Base-by-base conservation (phyloP, 139 green algal species). In the Asterochloris erici region DNA sequence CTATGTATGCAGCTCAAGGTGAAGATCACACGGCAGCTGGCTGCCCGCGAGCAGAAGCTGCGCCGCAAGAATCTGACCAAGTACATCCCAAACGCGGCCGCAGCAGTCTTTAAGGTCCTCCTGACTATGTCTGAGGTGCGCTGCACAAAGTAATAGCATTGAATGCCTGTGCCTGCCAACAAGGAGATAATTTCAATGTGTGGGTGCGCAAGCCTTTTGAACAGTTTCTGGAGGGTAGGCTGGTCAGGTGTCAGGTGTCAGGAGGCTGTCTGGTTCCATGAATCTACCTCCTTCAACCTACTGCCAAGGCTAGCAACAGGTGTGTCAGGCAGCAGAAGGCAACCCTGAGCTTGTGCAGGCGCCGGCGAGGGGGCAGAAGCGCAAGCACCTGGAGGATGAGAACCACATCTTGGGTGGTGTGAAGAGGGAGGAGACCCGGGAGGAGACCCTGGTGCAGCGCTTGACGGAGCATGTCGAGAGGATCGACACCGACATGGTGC, bases 71-170 rank as follows among this genome's bases (percentile, higher is more conserved):
- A 96, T 83, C 86, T 99, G 14, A 90, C 88, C 27, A 97, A 95
- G 84, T 98, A 98, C 87, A 96, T 99, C 64, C 96, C 96, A 47
- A 91, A 98, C 78, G 94, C 92, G 9, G 87, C 90, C 17, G 73
- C 81, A 0, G 90, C 90, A 54, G 73, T 92, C 28, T 88, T 86
- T 68, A 84, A 75, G 11, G 86, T 96, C 62, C 83, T 96, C 29
- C 47, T 83, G 28, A 81, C 71, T 17, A 88, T 96, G 75, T 84
- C 86, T 26, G 74, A 86, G 12, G n/a, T 54, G 38, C 38, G 38
- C 38, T 54, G 38, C 38, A 54, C 38, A 54, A 54, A 54, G 38
- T 6, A 83, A 6, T 29, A 28, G 70, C 10, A 26, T 13, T 26
- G 4, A 15, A 76, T 26, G 17, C 11, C 70, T 76, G 9, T 54